Conservation (phyloP, 2,329 filamentous ascomycete species). For the Colletotrichum simmondsii region DNA sequence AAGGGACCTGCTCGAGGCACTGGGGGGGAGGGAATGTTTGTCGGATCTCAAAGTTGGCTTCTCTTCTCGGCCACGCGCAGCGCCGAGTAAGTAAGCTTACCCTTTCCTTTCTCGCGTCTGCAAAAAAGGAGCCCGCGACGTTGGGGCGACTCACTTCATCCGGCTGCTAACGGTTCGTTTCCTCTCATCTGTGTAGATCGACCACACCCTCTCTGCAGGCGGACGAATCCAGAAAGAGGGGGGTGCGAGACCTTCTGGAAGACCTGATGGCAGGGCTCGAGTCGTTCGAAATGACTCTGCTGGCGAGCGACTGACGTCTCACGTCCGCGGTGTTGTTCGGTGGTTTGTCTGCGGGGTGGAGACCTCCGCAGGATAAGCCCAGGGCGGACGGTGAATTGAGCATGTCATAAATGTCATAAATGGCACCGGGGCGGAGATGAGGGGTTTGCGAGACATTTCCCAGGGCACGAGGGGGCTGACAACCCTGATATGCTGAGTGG, state of each 20-base stretch:
- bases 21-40: not conserved
- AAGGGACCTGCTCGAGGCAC: not conserved
- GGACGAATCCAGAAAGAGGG: not conserved
- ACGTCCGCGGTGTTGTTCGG: not conserved
- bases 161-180: not conserved
- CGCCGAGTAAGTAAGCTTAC: not conserved
- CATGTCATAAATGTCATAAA: not conserved
- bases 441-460: slow-evolving; percentile 2
- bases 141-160: slow-evolving; percentile 5
- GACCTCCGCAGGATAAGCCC: slow-evolving; percentile 19
- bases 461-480: not conserved
- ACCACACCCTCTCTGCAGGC: not conserved
- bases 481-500: slow-evolving; percentile 7
- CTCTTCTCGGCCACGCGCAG: not conserved
- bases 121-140: not conserved
- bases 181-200: slow-evolving; percentile 1
- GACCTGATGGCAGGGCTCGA: not conserved
- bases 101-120: not conserved
- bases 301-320: not conserved
- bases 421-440: not conserved
- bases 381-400: not conserved
- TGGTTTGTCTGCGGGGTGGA: slow-evolving; percentile 19
- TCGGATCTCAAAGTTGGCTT: not conserved
- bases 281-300: not conserved
- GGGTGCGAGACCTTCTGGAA: not conserved